These are phyloP conservation scores for Xylariales sp. DNA, from an alignment of 2,329 filamentous ascomycete genomes.

Conservation along the genomic window DNA sequence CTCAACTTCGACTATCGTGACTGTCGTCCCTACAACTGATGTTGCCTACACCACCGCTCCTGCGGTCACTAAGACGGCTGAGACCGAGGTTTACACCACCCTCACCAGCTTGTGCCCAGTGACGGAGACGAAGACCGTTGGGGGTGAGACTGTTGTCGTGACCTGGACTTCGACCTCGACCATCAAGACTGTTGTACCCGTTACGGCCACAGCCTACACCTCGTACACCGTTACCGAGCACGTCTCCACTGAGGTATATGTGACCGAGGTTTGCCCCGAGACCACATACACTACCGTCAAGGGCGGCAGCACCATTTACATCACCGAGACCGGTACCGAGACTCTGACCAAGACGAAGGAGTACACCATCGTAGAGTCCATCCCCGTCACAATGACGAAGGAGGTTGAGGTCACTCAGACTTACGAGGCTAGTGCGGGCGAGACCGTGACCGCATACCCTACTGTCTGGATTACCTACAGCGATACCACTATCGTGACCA, in stretches of 20 bases:
- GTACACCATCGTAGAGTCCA: constrained; percentile 31
- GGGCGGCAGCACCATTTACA: constrained; percentile 33
- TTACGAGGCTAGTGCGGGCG: constrained; percentile 27
- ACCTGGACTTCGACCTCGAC: constrained; percentile 36
- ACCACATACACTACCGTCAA: constrained; percentile 39
- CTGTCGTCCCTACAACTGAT: constrained; percentile 24
- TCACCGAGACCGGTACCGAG: constrained; percentile 38
- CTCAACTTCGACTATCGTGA: constrained; percentile 37
- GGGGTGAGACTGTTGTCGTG: constrained; percentile 34
- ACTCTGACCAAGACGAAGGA: constrained; percentile 33
- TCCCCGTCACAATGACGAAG: constrained; percentile 36
- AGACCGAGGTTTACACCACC: constrained; percentile 35
- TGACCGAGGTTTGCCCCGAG: constrained; percentile 35
- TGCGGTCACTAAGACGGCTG: constrained; percentile 31
- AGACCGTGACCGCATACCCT: constrained; percentile 30
- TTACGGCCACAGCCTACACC: constrained; percentile 27
- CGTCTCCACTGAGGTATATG: constrained; percentile 25
- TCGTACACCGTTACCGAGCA: constrained; percentile 27
- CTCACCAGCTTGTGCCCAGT: constrained; percentile 40
- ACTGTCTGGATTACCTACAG: constrained; percentile 27
- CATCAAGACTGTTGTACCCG: constrained; percentile 25
- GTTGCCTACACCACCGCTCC: constrained; percentile 31
- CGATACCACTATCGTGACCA: constrained; percentile 28
- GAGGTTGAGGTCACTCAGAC: constrained; percentile 35
- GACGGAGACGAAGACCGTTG: constrained; percentile 39